Percentiles rank a stretch among this genome's conserved stretches.
These are phyloP conservation scores for Eucalyptus curtisii DNA, from an alignment of 345 rosid genomes.

Conservation along the genomic window DNA sequence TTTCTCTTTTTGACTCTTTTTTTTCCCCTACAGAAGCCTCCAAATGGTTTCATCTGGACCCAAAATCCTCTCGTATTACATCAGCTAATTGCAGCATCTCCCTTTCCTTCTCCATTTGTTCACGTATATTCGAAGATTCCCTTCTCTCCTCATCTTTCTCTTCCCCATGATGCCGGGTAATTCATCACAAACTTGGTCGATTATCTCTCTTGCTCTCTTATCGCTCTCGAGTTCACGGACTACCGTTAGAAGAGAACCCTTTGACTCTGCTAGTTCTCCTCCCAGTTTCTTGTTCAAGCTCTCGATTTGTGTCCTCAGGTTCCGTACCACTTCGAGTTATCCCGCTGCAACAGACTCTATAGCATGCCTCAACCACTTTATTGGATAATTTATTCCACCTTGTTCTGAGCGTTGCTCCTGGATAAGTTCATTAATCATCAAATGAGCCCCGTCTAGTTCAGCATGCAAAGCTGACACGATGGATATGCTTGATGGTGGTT, in stretches of 20 bases:
- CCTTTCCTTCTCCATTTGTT: slow-evolving; percentile 71
- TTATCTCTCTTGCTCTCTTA: slow-evolving; percentile 66
- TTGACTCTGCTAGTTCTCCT: slow-evolving; percentile 69
- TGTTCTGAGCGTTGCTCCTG: slow-evolving; percentile 71
- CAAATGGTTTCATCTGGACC: slow-evolving; percentile 59
- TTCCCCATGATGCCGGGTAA: slow-evolving; percentile 48
- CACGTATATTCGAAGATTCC: slow-evolving; percentile 41
- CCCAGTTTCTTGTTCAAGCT: slow-evolving; percentile 92
- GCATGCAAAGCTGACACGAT: slow-evolving; percentile 89
- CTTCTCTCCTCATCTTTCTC: slow-evolving; percentile 56
- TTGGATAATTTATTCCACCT: slow-evolving; percentile 53
- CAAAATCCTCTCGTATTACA: slow-evolving; percentile 52
- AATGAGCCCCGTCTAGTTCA: slow-evolving; percentile 84
- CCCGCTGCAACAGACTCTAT: slow-evolving; percentile 70
- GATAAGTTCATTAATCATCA: slow-evolving; percentile 74
- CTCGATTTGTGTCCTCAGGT: slow-evolving; percentile 66
- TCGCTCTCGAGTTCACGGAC: slow-evolving; percentile 75
- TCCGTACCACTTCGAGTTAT: slow-evolving; percentile 77
- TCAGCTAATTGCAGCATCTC: slow-evolving; percentile 75
- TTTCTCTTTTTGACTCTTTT: slow-evolving; percentile 32
- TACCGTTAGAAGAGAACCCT: slow-evolving; percentile 44
- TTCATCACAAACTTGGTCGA: slow-evolving; percentile 78
- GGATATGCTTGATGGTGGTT: slow-evolving; percentile 83
- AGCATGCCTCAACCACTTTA: slow-evolving; percentile 75
- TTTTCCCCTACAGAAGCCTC: slow-evolving; percentile 60